A percentile compares a stretch with the other conserved stretches of the same genome.
These are phyloP conservation scores for Lasiosphaeria hispida DNA, from an alignment of 495 filamentous ascomycete genomes.

Conservation along the genomic window DNA sequence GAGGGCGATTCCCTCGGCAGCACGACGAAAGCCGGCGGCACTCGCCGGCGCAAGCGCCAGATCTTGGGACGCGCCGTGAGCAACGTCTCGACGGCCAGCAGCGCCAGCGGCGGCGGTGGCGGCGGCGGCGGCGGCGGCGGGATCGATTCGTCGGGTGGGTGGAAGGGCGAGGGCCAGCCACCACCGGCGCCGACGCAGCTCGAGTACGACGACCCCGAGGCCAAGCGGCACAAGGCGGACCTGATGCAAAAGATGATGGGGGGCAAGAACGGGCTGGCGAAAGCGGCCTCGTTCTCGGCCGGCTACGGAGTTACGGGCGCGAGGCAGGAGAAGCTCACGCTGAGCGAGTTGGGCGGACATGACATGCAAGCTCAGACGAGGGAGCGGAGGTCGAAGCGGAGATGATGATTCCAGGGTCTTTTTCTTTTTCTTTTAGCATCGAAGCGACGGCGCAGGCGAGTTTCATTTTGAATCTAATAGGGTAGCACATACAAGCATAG, in stretches of 20 bases:
- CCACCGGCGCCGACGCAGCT: constrained; percentile 45
- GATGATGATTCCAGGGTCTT: not conserved
- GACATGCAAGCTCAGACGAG: constrained; percentile 3
- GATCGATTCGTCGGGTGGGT: not conserved
- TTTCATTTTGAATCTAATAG: no score
- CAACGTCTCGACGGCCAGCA: constrained; percentile 46
- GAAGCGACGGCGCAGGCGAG: no score
- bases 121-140: not conserved
- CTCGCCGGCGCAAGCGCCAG: constrained; percentile 37
- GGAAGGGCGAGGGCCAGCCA: constrained; percentile 21
- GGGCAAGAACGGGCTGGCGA: not conserved
- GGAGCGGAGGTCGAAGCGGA: constrained; percentile 14
- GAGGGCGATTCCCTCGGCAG: not conserved
- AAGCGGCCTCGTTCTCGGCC: not conserved
- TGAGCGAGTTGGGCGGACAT: constrained; percentile 26
- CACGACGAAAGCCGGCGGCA: not conserved
- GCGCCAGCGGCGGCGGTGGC: constrained; percentile 13
- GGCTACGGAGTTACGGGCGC: not conserved
- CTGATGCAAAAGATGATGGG: constrained; percentile 23
- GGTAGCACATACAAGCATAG: no score
- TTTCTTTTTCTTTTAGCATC: no score
- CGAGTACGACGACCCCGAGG: constrained; percentile 47
- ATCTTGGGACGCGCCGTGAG: constrained; percentile 52
- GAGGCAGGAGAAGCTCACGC: constrained; percentile 26
- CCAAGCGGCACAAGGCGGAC: constrained; percentile 19